Evolutionary conservation across 441 rosid genomes (phyloP), one percentile per base, ranked within the genome.

Genomic region (Erodium trifolium): DNA sequence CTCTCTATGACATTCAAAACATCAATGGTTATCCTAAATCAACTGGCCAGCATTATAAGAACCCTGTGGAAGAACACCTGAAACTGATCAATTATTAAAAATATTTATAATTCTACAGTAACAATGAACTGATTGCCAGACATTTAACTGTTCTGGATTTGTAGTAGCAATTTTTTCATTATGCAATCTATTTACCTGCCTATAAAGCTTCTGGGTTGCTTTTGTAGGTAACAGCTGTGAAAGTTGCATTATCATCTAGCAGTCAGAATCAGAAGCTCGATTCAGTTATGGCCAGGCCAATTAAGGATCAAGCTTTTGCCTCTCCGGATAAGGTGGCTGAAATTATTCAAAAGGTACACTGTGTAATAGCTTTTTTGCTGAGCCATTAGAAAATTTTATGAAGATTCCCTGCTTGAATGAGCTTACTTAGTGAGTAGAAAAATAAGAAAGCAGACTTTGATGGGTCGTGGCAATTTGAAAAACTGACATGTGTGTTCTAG

Each of bases 241-340:
- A 83, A 86, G 91, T 87, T 76, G 84, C 99, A 29, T 78, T 89
- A 47, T 89, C 92, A 55, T 79, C 83, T 17, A 81, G 87, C 57
- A 70, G 79, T 73, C 93, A 87, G 78, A 88, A 79, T 75, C 79
- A 86, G 65, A 88, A 82, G 71, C 80, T 76, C 67, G 96, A 88
- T 68, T 83, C 91, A 5, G 85, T 83, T 68, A 88, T 87, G 93
- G 69, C 87, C 82, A 93, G 82, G 82, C 96, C 95, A 45, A 86
- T 93, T 47, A 93, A 86, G 82, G 97, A 91, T 70, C 97, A 89
- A 76, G 99, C 99, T 67, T 93, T 93, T 63, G 96, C 97, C 74
- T 75, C 92, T 72, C 96, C 99, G 43, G 97, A 86, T 72, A 91
- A 89, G 84, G 96, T 93, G 78, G 93, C 93, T 45, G 99, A 91